Percentiles rank a stretch among this genome's conserved stretches.
Conservation (phyloP, 495 filamentous ascomycete species). For the Podospora pseudocomata region DNA sequence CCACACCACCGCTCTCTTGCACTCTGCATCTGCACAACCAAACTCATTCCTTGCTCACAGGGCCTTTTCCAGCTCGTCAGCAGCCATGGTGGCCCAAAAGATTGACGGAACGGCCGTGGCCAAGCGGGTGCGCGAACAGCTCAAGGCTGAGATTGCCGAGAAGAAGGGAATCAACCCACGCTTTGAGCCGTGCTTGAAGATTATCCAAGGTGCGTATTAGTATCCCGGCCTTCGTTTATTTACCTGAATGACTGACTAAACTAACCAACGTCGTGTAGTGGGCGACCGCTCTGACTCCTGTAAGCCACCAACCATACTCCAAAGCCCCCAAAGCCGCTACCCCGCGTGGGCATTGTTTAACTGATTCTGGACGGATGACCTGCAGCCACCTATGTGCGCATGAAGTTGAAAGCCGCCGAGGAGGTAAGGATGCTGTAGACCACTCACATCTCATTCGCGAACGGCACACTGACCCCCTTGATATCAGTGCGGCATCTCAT, state of each 20-base stretch:
- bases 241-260: constrained; percentile 13
- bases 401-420: constrained; percentile 96
- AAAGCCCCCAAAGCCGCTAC: constrained; percentile 6
- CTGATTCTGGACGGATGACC: constrained; percentile 20
- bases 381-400: constrained; percentile 93
- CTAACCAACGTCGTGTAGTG: constrained; percentile 48
- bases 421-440: constrained; percentile 56
- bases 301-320: constrained; percentile 42
- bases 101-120: constrained; percentile 96
- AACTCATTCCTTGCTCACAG: constrained; percentile 9
- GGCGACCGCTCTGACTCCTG: constrained; percentile 90
- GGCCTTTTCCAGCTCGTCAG: constrained; percentile 42
- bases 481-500: constrained; percentile 76
- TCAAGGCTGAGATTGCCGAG: constrained; percentile 74
- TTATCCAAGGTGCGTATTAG: constrained; percentile 73
- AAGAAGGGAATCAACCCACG: constrained; percentile 77
- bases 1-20: constrained; percentile 14
- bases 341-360: constrained; percentile 11
- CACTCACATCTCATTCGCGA: constrained; percentile 3
- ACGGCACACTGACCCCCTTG: constrained; percentile 3
- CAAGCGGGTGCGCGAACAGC: constrained; percentile 74
- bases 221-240: not conserved
- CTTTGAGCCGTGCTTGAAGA: constrained; percentile 83
- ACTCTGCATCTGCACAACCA: constrained; percentile 9
- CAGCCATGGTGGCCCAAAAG: constrained; percentile 77